Percentiles rank a stretch among this genome's conserved stretches.
Evolutionary conservation across 1,139 yeast genomes (phyloP).

Genomic region (Suhomyces ambrosiae): DNA sequence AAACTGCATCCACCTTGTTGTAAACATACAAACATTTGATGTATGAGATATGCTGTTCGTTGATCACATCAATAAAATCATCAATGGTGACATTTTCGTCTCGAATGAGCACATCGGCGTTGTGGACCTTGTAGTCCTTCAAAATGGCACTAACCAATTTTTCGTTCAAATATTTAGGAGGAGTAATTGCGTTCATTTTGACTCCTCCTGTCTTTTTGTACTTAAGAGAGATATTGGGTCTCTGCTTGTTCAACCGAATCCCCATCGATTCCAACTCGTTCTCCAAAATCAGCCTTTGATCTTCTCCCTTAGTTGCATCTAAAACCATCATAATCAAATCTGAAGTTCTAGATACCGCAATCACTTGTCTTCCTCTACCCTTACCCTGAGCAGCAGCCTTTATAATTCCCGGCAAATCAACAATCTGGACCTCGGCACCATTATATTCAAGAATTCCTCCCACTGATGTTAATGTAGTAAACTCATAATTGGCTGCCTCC

Average conservation of each 20-base stretch:
- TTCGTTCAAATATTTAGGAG: conserved; percentile 82
- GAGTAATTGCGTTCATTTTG: conserved; percentile 75
- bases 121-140: conserved; percentile 86
- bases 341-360: conserved; percentile 93
- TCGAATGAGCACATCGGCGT: conserved; percentile 87
- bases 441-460: conserved; percentile 94
- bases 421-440: conserved; percentile 95
- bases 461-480: conserved; percentile 94
- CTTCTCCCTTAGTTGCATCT: conserved; percentile 92
- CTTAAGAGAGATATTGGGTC: conserved; percentile 80
- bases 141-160: conserved; percentile 74
- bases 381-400: conserved; percentile 97
- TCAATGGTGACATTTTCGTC: conserved; percentile 91
- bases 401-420: conserved; percentile 95
- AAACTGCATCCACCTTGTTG: conserved; percentile 93
- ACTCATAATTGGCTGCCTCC: conserved; percentile 92
- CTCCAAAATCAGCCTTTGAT: conserved; percentile 85
- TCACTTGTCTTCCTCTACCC: conserved; percentile 97
- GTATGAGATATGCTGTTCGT: conserved; percentile 83
- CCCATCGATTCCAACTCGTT: conserved; percentile 93
- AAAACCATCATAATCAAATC: conserved; percentile 90
- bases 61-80: conserved; percentile 89
- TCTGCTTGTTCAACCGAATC: conserved; percentile 76
- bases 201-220: conserved; percentile 90
- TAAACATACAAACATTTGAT: conserved; percentile 91